A percentile compares a stretch with the other conserved stretches of the same genome.
These are phyloP conservation scores for Paecilomyces sp. DNA, from an alignment of 2,329 filamentous ascomycete species.

Conservation along the genomic window DNA sequence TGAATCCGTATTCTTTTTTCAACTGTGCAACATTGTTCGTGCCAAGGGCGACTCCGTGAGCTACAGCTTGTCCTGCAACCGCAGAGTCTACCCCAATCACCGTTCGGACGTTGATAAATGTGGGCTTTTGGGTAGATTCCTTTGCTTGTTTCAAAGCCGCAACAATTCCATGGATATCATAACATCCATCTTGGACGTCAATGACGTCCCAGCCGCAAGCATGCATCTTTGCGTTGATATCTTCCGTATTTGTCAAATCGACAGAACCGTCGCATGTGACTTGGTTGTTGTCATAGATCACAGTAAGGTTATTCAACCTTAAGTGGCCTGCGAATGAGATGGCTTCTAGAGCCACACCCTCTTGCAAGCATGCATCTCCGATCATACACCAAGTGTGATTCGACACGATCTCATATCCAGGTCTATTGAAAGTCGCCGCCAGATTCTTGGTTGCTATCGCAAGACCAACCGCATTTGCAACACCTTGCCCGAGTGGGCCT, in stretches of 20 bases:
- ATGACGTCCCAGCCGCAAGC: slow-evolving; percentile 51
- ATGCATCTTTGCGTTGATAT: slow-evolving; percentile 52
- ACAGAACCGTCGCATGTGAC: slow-evolving; percentile 53
- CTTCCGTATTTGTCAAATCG: slow-evolving; percentile 49
- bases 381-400: slow-evolving; percentile 51
- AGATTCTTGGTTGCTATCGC: slow-evolving; percentile 52
- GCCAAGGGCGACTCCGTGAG: slow-evolving; percentile 54
- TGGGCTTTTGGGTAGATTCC: slow-evolving; percentile 40
- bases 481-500: slow-evolving; percentile 50
- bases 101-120: slow-evolving; percentile 51
- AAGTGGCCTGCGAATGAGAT: slow-evolving; percentile 51
- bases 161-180: slow-evolving; percentile 43
- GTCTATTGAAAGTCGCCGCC: slow-evolving; percentile 45
- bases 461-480: slow-evolving; percentile 53
- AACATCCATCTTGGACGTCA: slow-evolving; percentile 47
- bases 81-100: slow-evolving; percentile 44
- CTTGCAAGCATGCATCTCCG: slow-evolving; percentile 53
- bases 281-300: slow-evolving; percentile 57
- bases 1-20: slow-evolving; percentile 45
- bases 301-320: slow-evolving; percentile 48
- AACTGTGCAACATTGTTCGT: slow-evolving; percentile 48
- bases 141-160: slow-evolving; percentile 37
- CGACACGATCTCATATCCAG: slow-evolving; percentile 39
- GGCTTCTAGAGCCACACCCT: slow-evolving; percentile 52
- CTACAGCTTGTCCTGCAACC: slow-evolving; percentile 44